Base-by-base conservation (phyloP, 129 eudicot species). In the Chrysanthemum seticuspe region DNA sequence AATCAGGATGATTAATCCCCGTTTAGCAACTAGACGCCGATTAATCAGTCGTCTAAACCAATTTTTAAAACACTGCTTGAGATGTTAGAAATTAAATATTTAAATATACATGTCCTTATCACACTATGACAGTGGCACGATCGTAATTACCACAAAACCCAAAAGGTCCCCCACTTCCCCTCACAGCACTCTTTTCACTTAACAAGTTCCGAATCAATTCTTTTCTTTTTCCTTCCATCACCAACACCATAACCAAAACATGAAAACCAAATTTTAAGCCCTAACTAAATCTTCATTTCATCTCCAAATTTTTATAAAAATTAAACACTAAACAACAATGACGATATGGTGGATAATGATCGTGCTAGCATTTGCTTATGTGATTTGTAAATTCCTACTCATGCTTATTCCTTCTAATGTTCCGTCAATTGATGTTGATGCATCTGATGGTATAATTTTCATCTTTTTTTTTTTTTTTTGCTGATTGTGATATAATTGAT, bases 351-450 rank as follows among this genome's bases (percentile, higher is more conserved):
- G 97, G 98, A 68, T 92, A 48, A 65, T 90, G 81, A 65, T 87
- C 34, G 98, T 94, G 48, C 53, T 88, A 15, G 98, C 92, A 5
- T 65, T 94, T 29, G 98, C 98, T 27, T 84, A 76, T 57, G 93
- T 85, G 27, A 73, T 94, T 82, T 94, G 98, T 75, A 90, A 78
- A 67, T 83, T 90, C 67, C 80, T 94, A 4, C 78, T 94, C 14
- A 90, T 94, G 97, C 96, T 94, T 83, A 87, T 94, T 74, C 98
- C 98, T 62, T 77, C 96, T 21, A 94, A 94, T 65, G 97, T 94
- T 13, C 98, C 97, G 65, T 94, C 98, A 27, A 90, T 94, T 74
- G 97, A 94, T 67, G 97, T 94, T 47, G 97, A 94, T 52, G 81
- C 92, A 55, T 90, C 97, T 58, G 98, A 93, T 63, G 89, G 98